phyloP scores from a whole-genome alignment of 306 rosid species.

The Trifolium fragiferum region DNA sequence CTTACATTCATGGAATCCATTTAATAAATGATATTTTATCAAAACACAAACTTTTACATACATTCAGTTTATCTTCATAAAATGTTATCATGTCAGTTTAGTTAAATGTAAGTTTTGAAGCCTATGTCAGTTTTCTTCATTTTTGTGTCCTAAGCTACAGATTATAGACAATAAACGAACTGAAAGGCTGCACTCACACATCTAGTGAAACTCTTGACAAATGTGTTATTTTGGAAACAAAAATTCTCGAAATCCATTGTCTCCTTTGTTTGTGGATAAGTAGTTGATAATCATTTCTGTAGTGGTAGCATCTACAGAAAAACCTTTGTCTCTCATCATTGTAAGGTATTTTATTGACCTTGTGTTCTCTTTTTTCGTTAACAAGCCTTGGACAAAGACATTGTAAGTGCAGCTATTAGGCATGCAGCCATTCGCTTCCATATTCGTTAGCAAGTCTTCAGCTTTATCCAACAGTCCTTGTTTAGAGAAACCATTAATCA shows the following conservation, averaged over 20 bases:
- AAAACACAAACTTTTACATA: no score
- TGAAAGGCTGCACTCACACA: constrained; percentile 13
- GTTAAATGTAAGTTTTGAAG: constrained; percentile 17
- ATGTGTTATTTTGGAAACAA: constrained; percentile 11
- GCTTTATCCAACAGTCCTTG: constrained; percentile 48
- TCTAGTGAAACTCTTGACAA: constrained; percentile 21
- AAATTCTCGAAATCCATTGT: constrained; percentile 37
- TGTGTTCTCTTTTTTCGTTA: constrained; percentile 34
- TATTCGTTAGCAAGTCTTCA: constrained; percentile 39
- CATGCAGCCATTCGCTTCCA: constrained; percentile 44
- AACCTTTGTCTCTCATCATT: constrained; percentile 43
- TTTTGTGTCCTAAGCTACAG: background rate
- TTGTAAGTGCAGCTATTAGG: constrained; percentile 48
- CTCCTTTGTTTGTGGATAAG: constrained; percentile 34
- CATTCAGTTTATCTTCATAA: no score
- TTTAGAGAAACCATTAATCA: constrained; percentile 52
- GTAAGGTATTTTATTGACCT: constrained; percentile 43
- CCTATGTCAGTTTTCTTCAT: background rate
- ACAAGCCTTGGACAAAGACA: constrained; percentile 47
- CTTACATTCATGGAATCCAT: no score
- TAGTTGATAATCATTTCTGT: constrained; percentile 44
- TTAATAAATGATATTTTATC: no score
- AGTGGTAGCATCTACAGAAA: constrained; percentile 45
- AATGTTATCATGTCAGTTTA: no score
- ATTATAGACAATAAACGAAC: background rate